Base-by-base conservation (phyloP, 768 basidiomycete species). In the Suillus spraguei region DNA sequence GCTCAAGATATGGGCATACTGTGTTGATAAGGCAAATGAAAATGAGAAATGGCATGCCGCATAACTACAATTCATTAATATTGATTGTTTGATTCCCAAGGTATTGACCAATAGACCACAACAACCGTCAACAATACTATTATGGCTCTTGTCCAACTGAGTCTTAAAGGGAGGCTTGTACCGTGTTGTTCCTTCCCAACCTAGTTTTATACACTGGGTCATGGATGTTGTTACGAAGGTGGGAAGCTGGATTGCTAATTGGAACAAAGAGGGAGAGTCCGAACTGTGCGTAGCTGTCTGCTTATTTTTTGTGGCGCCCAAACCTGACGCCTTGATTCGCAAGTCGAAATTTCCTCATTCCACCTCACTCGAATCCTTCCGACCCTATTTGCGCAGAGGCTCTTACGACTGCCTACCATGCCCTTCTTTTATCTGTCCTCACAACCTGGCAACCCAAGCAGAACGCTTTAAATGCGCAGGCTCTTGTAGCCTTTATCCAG, bases 391-490 rank as follows among this genome's bases (percentile, higher is more conserved):
- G 77, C 60, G 69, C 81, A 61, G 88, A 87, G 69, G 76, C 82
- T 28, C 80, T 93, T 41, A 84, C 84, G 14, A 88, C 87, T 16
- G 83, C 82, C 4, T 93, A 92, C 70, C 85, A 91, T 69, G 85
- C 89, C 5, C 81, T 94, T 49, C 69, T 92, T 13, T 81, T 81
- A 52, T 83, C 88, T 14, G 80, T 83, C 3, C 77, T 93, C 59
- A 77, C 72, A 41, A 83, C 85, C 32, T 90, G 86, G 85, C 76
- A 83, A 3, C 75, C 83, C 16, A 76, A 78, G 54, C 74, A 80
- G 49, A 28, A 24, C 61, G 64, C 76, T 17, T 76, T 92, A 32
- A 78, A 83, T 16, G 76, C 84, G 13, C 73, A 79, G 55, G 77
- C 74, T 44, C 84, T 93, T 64, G 78, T 87, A 46, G 79, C 82